Percentiles rank a stretch among this genome's conserved stretches.
These are phyloP conservation scores for Scytalidium lignicola DNA, from an alignment of 2,329 filamentous ascomycete genomes.

Conservation along the genomic window DNA sequence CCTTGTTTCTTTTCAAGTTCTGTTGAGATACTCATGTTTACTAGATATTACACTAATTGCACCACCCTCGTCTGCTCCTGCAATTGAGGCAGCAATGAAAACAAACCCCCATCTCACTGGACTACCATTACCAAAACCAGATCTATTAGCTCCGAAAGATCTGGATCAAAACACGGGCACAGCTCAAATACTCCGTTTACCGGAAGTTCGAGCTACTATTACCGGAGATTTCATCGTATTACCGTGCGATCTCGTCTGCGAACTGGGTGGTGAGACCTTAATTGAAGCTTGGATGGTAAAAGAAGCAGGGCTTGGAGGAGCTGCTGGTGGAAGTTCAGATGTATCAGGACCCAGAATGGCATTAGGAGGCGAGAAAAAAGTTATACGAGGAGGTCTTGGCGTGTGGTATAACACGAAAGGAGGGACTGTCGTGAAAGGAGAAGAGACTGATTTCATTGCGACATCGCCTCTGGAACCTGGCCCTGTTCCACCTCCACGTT, in stretches of 20 bases:
- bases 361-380: slow-evolving; percentile 48
- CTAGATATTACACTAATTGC: slow-evolving; percentile 59
- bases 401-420: slow-evolving; percentile 89
- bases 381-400: slow-evolving; percentile 72
- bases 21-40: slow-evolving; percentile 10
- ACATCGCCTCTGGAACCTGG: slow-evolving; percentile 62
- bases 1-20: background rate
- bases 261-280: slow-evolving; percentile 75
- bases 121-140: slow-evolving; percentile 66
- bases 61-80: slow-evolving; percentile 58
- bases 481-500: slow-evolving; percentile 52
- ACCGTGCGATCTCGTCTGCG: slow-evolving; percentile 90
- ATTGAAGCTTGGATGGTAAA: slow-evolving; percentile 91
- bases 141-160: slow-evolving; percentile 69
- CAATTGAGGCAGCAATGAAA: slow-evolving; percentile 65
- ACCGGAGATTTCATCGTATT: slow-evolving; percentile 84
- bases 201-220: slow-evolving; percentile 73
- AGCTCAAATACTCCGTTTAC: slow-evolving; percentile 78
- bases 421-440: slow-evolving; percentile 73
- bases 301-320: slow-evolving; percentile 62
- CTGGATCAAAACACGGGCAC: slow-evolving; percentile 84
- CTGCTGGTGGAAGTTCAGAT: slow-evolving; percentile 45
- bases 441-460: slow-evolving; percentile 89
- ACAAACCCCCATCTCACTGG: slow-evolving; percentile 74
- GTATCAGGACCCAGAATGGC: slow-evolving; percentile 38